phyloP scores from a whole-genome alignment of 139 green algal genomes.

The Auxenochlorella pyrenoidosa region DNA sequence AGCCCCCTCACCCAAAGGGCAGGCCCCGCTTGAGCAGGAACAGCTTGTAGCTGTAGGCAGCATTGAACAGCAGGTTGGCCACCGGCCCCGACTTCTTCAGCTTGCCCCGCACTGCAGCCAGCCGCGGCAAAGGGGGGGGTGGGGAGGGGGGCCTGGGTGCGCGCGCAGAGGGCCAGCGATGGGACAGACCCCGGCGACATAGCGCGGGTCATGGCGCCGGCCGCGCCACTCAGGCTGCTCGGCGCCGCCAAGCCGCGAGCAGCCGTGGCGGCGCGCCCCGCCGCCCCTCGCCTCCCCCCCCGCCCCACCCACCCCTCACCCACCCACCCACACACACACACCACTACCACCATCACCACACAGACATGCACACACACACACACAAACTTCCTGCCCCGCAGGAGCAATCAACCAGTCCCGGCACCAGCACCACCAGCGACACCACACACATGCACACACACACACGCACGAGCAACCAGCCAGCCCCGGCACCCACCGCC shows the following conservation, averaged over 20 bases:
- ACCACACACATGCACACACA: not conserved
- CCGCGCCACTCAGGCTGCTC: no score
- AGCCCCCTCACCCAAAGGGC: conserved; percentile 31
- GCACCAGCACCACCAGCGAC: not conserved
- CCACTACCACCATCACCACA: no score
- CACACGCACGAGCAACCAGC: no score
- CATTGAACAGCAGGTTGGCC: conserved; percentile 79
- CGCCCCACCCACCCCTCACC: no score
- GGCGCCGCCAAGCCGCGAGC: no score
- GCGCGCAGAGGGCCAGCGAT: not conserved
- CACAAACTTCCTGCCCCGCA: no score
- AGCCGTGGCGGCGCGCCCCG: no score
- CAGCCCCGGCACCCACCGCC: conserved; percentile 33
- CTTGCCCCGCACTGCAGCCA: conserved; percentile 32
- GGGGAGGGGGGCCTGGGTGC: not conserved
- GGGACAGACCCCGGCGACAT: not conserved
- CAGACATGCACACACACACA: no score
- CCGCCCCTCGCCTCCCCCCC: no score
- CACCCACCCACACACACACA: no score
- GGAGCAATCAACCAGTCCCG: no score
- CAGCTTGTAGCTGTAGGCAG: conserved; percentile 79
- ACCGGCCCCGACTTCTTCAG: conserved; percentile 50
- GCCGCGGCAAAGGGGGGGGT: not conserved
- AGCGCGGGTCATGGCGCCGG: no score
- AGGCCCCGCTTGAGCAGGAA: conserved; percentile 71